Evolutionary conservation across 768 basidiomycete genomes (phyloP), one percentile per base, ranked within the genome.

Genomic region (Trametes punicea): DNA sequence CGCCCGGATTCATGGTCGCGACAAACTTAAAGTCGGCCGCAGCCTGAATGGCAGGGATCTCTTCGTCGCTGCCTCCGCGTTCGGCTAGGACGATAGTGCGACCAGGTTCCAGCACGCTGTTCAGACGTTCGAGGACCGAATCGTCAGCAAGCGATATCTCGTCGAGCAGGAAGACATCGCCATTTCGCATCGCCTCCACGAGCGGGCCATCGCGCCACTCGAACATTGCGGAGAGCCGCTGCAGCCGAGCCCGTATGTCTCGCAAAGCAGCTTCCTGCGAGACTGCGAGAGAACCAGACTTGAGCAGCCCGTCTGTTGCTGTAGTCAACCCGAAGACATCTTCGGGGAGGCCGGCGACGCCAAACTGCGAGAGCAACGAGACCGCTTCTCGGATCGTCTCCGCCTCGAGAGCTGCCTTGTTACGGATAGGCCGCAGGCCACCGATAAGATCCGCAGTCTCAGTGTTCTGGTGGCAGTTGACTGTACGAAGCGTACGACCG

Each of bases 1-100:
- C 97, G 18, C 97, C 97, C 0, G 97, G 97, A 69, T 99, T 99
- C 97, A 99, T 99, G 2, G 97, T 98, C 2, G 97, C 93, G 0
- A 98, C 77, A 33, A 99, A 83, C 68, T 94, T 88, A 78, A 99
- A 99, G 1, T 72, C 73, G 3, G 78, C 73, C 6, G 74, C 68
- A 7, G 93, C 95, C 18, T 71, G 74, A 38, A 98, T 75, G 6
- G 78, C 77, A 27, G 87, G 81, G 59, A 87, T 77, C 29, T 85
- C 85, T 10, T 82, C 74, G 57, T 86, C 82, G 39, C 79, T 81
- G 10, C 92, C 93, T 1, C 94, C 93, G 42, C 86, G 88, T 70
- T 99, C 97, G 0, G 97, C 97, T 11, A 99, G 80, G 5, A 97
- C 89, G 27, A 98, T 83, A 0, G 84, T 88, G 29, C 97, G 81